Percentiles rank a stretch among this genome's conserved stretches.
These are phyloP conservation scores for Yarrowia bubula DNA, from an alignment of 805 yeast species.

Conservation along the genomic window DNA sequence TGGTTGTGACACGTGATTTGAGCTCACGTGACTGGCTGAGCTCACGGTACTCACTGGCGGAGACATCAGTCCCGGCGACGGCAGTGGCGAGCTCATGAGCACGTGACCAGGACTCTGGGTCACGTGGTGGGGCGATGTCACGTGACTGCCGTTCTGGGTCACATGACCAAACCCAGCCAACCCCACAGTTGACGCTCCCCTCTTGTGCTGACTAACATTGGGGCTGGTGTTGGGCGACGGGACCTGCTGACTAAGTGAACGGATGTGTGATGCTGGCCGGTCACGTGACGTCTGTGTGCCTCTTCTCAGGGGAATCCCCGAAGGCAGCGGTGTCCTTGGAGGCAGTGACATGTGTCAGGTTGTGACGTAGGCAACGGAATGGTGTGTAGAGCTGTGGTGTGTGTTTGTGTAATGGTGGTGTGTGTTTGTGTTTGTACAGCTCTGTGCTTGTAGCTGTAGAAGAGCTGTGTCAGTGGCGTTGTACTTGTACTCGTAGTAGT, in stretches of 20 bases:
- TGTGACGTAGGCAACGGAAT: too few species aligned
- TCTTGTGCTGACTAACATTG: not conserved
- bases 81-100: not conserved
- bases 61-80: not conserved
- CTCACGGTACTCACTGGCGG: not conserved
- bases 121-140: too few species aligned
- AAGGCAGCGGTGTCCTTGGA: conserved; percentile 12
- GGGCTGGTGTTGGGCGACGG: not conserved
- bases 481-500: too few species aligned
- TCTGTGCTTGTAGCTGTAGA: not conserved
- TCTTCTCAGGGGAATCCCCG: not conserved
- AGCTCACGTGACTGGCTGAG: not conserved
- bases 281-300: not conserved
- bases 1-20: not conserved
- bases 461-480: too few species aligned
- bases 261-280: not conserved
- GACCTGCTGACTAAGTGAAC: not conserved
- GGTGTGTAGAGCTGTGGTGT: too few species aligned
- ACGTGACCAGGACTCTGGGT: too few species aligned
- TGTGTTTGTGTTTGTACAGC: not conserved
- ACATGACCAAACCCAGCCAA: not conserved
- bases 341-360: not conserved
- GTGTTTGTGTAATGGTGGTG: not conserved
- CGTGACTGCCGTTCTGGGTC: not conserved
- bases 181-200: not conserved